Evolutionary conservation across 1,284 basidiomycete genomes (phyloP).

Genomic region (Puccinia coronata): DNA sequence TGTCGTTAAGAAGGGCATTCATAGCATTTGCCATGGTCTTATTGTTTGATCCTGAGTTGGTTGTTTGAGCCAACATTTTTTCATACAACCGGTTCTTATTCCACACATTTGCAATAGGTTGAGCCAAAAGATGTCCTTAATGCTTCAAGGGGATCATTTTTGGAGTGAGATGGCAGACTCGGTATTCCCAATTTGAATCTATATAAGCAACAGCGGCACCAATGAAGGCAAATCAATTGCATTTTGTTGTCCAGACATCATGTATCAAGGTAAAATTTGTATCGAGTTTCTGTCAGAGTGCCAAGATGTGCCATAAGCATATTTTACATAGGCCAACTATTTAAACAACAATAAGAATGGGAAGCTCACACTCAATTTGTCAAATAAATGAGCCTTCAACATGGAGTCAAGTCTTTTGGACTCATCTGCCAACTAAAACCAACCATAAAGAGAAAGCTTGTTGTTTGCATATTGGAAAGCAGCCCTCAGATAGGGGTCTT

Average conservation of each 20-base stretch:
- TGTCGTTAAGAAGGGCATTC: not conserved
- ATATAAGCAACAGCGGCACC: not conserved
- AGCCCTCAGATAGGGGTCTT: too few species aligned
- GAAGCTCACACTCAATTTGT: not conserved
- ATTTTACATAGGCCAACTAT: not conserved
- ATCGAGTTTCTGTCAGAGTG: not conserved
- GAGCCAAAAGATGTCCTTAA: not conserved
- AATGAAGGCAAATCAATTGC: not conserved
- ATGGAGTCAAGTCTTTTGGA: not conserved
- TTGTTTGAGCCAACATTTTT: too few species aligned
- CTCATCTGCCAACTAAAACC: not conserved
- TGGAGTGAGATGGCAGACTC: not conserved
- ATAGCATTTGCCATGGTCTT: not conserved
- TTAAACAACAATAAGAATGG: not conserved
- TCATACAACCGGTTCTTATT: too few species aligned
- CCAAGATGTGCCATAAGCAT: too few species aligned
- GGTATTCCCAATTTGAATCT: not conserved
- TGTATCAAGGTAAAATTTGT: not conserved
- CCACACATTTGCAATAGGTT: not conserved
- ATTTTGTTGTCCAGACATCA: slow-evolving; percentile 7
- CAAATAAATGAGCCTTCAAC: not conserved
- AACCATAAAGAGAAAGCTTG: not conserved
- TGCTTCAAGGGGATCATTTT: slow-evolving; percentile 19
- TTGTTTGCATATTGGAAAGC: slow-evolving; percentile 14
- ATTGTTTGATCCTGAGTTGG: too few species aligned